A percentile compares a stretch with the other conserved stretches of the same genome.
Conservation (phyloP, 352 stramenopile species). For the Globisporangium emineosum region DNA sequence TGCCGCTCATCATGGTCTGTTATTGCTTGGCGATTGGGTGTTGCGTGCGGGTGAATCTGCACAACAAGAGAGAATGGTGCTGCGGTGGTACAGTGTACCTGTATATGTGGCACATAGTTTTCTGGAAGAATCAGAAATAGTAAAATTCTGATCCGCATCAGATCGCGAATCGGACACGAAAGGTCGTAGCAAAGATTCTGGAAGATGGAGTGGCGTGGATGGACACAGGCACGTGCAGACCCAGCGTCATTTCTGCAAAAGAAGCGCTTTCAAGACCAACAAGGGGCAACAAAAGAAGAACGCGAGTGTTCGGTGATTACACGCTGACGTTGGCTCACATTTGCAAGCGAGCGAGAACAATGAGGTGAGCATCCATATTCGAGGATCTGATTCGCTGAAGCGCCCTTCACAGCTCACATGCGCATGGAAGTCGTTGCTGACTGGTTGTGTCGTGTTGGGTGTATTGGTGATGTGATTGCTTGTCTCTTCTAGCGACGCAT, state of each 20-base stretch:
- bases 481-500: not conserved
- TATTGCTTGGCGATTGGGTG: constrained; percentile 1
- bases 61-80: not conserved
- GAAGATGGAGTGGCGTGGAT: not conserved
- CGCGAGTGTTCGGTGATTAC: not conserved
- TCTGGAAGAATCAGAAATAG: not conserved
- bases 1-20: constrained; percentile 27
- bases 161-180: constrained; percentile 4
- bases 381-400: no score
- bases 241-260: not conserved
- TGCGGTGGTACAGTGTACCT: not conserved
- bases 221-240: not conserved
- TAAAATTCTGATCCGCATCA: not conserved
- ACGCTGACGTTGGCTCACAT: no score
- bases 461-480: no score
- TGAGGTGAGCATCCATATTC: no score
- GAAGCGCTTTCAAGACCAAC: not conserved
- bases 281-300: no score
- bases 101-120: not conserved
- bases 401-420: no score
- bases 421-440: not conserved
- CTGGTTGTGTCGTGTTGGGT: no score
- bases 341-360: not conserved
- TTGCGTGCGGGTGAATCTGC: not conserved
- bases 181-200: not conserved